Evolutionary conservation across 2,329 filamentous ascomycete genomes (phyloP).

Genomic region (Beauveria scarabaeidicola): DNA sequence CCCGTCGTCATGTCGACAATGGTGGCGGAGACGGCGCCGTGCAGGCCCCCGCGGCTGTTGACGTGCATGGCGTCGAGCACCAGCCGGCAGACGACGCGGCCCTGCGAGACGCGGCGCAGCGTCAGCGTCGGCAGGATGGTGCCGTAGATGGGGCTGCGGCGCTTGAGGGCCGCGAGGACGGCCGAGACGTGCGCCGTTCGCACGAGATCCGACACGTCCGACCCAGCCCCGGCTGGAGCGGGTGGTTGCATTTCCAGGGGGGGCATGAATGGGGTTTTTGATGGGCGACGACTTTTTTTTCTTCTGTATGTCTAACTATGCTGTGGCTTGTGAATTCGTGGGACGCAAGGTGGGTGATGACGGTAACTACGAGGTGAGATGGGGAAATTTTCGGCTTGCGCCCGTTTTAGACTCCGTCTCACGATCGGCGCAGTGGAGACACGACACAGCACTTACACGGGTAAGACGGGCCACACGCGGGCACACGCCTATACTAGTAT

Average conservation of each 20-base stretch:
- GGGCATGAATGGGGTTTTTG: neutral
- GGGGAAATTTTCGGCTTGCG: constrained; percentile 2
- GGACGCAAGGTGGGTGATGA: too few species aligned
- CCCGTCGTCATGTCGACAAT: constrained; percentile 68
- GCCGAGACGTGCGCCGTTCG: constrained; percentile 21
- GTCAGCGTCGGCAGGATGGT: constrained; percentile 31
- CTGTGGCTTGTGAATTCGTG: neutral
- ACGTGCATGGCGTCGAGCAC: constrained; percentile 47
- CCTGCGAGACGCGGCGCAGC: constrained; percentile 35
- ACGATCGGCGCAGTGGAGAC: neutral
- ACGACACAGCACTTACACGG: constrained; percentile 1
- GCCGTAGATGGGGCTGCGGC: constrained; percentile 45
- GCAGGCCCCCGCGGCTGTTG: constrained; percentile 57
- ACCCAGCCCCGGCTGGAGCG: neutral
- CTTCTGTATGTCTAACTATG: too few species aligned
- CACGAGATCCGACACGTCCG: neutral
- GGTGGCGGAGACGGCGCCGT: constrained; percentile 63
- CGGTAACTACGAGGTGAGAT: neutral
- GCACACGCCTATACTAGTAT: neutral
- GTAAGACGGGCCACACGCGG: neutral
- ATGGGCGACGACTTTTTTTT: neutral
- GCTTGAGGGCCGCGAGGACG: constrained; percentile 28
- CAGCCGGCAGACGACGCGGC: constrained; percentile 40
- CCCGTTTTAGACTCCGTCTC: neutral
- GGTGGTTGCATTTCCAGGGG: neutral